These are phyloP conservation scores for Phytopythium ostracodes DNA, from an alignment of 352 stramenopile species.

Conservation along the genomic window DNA sequence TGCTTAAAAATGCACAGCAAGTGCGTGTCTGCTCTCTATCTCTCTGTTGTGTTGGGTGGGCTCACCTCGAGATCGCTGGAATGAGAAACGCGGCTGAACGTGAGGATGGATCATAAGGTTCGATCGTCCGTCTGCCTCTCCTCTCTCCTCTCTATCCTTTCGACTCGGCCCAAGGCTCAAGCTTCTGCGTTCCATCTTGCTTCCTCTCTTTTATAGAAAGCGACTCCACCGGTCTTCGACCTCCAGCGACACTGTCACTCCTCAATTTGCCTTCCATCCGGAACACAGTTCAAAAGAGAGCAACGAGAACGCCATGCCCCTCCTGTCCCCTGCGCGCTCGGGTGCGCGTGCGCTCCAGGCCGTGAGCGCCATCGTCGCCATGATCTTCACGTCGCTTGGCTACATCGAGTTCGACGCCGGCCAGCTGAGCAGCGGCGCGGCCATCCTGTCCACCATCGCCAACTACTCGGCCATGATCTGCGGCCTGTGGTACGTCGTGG, in stretches of 20 bases:
- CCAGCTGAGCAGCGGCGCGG: conserved; percentile 29
- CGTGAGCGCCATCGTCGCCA: conserved; percentile 22
- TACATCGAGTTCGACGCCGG: conserved; percentile 38
- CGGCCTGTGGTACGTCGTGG: conserved; percentile 32
- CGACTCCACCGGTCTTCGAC: background rate
- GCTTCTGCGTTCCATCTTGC: background rate
- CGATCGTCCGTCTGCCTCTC: background rate
- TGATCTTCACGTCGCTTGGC: conserved; percentile 44
- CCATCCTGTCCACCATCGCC: conserved; percentile 32
- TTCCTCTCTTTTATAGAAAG: background rate
- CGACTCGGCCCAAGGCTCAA: background rate
- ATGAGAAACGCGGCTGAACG: conserved; percentile 1
- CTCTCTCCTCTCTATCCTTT: background rate
- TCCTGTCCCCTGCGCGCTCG: conserved; percentile 17
- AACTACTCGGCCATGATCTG: conserved; percentile 39
- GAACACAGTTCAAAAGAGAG: conserved; percentile 1
- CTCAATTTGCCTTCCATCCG: conserved; percentile 5
- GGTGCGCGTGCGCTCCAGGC: conserved; percentile 26
- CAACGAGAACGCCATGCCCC: conserved; percentile 1
- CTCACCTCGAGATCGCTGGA: background rate
- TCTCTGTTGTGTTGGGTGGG: background rate
- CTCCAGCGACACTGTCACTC: background rate
- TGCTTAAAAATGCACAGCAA: background rate
- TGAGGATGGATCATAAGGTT: background rate
- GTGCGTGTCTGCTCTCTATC: background rate